Evolutionary conservation across 768 basidiomycete genomes (phyloP).

Genomic region (Hemileccinum impolitum): DNA sequence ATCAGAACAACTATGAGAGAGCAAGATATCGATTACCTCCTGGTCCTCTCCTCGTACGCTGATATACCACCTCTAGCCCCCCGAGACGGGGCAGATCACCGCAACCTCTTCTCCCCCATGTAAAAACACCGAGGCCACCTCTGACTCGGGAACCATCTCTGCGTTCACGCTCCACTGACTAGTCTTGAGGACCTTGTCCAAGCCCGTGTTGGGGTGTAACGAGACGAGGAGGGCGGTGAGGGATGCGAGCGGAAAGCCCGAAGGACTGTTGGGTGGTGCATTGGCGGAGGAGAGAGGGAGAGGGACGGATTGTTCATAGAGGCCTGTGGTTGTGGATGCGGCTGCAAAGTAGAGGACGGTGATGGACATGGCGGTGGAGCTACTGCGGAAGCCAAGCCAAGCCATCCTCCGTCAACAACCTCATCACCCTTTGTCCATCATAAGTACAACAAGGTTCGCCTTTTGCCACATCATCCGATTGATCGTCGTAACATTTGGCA

Average conservation of each 20-base stretch:
- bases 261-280: constrained; percentile 9
- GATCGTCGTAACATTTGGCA: neutral
- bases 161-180: constrained; percentile 79
- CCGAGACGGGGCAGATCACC: constrained; percentile 79
- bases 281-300: constrained; percentile 34
- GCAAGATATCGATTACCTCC: too few species aligned
- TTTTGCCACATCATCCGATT: too few species aligned
- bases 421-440: too few species aligned
- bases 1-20: too few species aligned
- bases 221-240: constrained; percentile 51
- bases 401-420: too few species aligned
- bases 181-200: constrained; percentile 52
- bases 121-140: constrained; percentile 37
- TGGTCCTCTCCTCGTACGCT: too few species aligned
- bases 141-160: constrained; percentile 69
- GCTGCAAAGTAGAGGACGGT: constrained; percentile 55
- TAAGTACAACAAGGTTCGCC: too few species aligned
- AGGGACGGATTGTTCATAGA: constrained; percentile 48
- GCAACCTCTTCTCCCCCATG: constrained; percentile 75
- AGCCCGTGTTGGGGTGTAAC: constrained; percentile 47
- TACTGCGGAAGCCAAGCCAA: constrained; percentile 8
- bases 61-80: constrained; percentile 43
- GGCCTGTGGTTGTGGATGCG: constrained; percentile 67
- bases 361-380: constrained; percentile 22
- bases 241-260: constrained; percentile 44